A percentile compares a stretch with the other conserved stretches of the same genome.
These are phyloP conservation scores for Sonneratia alba DNA, from an alignment of 345 rosid genomes.

Conservation along the genomic window DNA sequence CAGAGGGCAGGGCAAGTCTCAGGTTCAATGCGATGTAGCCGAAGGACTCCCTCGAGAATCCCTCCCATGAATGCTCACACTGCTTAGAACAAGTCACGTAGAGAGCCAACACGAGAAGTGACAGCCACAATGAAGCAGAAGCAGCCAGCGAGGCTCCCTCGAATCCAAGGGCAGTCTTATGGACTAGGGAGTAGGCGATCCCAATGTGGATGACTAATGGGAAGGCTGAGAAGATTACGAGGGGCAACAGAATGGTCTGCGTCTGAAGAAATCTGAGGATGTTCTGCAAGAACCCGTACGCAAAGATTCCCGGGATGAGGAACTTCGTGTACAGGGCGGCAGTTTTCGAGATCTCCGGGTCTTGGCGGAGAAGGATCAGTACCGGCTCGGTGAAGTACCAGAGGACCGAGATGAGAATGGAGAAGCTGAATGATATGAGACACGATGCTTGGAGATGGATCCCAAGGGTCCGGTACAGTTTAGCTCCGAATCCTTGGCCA, in stretches of 20 bases:
- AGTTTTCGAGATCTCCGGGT: slow-evolving; percentile 33
- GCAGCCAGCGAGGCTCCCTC: slow-evolving; percentile 63
- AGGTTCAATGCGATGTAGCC: slow-evolving; percentile 21
- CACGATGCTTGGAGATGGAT: slow-evolving; percentile 68
- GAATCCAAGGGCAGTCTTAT: slow-evolving; percentile 37
- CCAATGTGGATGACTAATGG: slow-evolving; percentile 43
- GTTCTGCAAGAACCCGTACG: slow-evolving; percentile 54
- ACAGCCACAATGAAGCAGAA: slow-evolving; percentile 58
- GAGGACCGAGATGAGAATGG: slow-evolving; percentile 39
- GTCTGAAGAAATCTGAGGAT: slow-evolving; percentile 73
- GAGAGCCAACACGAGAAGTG: slow-evolving; percentile 27
- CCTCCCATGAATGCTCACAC: slow-evolving; percentile 49
- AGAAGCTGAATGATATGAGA: slow-evolving; percentile 41
- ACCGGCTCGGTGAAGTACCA: slow-evolving; percentile 53
- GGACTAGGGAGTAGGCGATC: slow-evolving; percentile 31
- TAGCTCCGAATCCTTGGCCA: slow-evolving; percentile 83
- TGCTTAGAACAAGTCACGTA: slow-evolving; percentile 35
- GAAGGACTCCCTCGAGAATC: slow-evolving; percentile 37
- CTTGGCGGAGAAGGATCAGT: slow-evolving; percentile 46
- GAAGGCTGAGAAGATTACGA: slow-evolving; percentile 33
- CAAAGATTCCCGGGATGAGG: slow-evolving; percentile 59
- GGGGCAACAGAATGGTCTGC: slow-evolving; percentile 44
- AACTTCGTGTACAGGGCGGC: slow-evolving; percentile 52
- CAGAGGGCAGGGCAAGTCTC: slow-evolving; percentile 55
- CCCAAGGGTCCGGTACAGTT: slow-evolving; percentile 50